phyloP scores from a whole-genome alignment of 2,329 filamentous ascomycete species.

The Microthyrium microscopicum region DNA sequence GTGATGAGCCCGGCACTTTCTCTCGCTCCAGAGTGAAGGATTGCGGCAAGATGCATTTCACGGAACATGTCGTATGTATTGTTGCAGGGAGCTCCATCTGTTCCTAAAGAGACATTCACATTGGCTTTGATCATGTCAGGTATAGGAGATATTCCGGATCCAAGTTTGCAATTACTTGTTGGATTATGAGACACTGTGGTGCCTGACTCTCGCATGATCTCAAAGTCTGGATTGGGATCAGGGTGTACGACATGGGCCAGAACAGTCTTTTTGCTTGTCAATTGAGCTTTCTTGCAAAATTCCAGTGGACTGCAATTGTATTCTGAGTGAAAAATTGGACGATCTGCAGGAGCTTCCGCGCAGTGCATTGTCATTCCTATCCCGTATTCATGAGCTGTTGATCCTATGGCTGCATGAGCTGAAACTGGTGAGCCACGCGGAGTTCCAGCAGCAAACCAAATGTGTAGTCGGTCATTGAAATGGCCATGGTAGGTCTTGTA shows the following conservation, averaged over 20 bases:
- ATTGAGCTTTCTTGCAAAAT: slow-evolving; percentile 23
- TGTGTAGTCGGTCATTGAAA: slow-evolving; percentile 19
- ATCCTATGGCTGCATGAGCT: slow-evolving; percentile 19
- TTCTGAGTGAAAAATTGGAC: slow-evolving; percentile 16
- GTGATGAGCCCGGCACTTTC: slow-evolving; percentile 25
- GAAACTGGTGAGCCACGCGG: slow-evolving; percentile 21
- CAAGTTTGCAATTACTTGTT: slow-evolving; percentile 35
- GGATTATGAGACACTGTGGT: slow-evolving; percentile 35
- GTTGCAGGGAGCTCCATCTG: slow-evolving; percentile 25
- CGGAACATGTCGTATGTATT: slow-evolving; percentile 17
- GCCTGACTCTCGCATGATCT: slow-evolving; percentile 14
- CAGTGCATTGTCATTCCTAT: slow-evolving; percentile 25
- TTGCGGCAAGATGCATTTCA: slow-evolving; percentile 34
- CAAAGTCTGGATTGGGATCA: slow-evolving; percentile 16
- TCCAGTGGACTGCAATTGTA: slow-evolving; percentile 23
- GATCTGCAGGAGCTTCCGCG: slow-evolving; percentile 19
- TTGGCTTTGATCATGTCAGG: slow-evolving; percentile 26
- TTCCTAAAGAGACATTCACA: slow-evolving; percentile 33
- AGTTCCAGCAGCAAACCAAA: slow-evolving; percentile 23
- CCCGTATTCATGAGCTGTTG: slow-evolving; percentile 15
- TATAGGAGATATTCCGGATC: slow-evolving; percentile 31
- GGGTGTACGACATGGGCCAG: slow-evolving; percentile 37
- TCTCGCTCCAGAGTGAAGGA: slow-evolving; percentile 25
- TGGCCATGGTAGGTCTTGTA: slow-evolving; percentile 20
- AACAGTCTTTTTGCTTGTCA: slow-evolving; percentile 27